Evolutionary conservation across 805 yeast genomes (phyloP), one percentile per base, ranked within the genome.

Genomic region (Schwanniomyces occidentalis): DNA sequence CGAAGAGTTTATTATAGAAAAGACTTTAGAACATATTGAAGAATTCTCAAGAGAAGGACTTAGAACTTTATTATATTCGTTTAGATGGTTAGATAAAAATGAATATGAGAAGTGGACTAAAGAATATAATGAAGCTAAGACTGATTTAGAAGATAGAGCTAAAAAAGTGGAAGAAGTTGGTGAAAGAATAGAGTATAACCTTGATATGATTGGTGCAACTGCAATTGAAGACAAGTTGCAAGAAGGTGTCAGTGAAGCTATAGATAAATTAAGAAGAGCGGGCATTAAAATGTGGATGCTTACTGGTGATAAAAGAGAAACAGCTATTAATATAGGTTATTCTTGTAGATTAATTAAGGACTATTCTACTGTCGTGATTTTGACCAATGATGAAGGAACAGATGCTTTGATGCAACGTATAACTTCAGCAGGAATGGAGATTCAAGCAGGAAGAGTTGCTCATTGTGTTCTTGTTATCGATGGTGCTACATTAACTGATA

Each of bases 211-310:
- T 6, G 99, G 99, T 4, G 96, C 95, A 3, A 89, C 97, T 4
- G 99, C 98, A 0, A 93, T 93, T 42, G 99, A 93, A 56, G 99
- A 93, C 55, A 93, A 91, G 54, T 70, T 93, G 24, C 99, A 93
- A 62, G 84, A 82, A 16, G 99, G 99, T n/a, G 99, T 93, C 5
- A 84, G 97, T 15, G 96, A 90, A 35, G 78, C 98, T 0, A 90
- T 93, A 44, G 97, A 88, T 39, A 89, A 88, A 52, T 71, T 93
- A 32, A 76, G 95, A 48, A 73, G 95, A 44, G 98, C 99, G 0
- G 96, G 96, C 2, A 88, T 93, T 38, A 87, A 83, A 51, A 63
- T 93, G 71, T 93, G 99, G 99, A 93, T 93, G 97, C 68, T 93
- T 30, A 93, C 99, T 0, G 99, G 99, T 28, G 99, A 93, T 57